phyloP scores from a whole-genome alignment of 305 asterid genomes.

The Solanum chacoense region DNA sequence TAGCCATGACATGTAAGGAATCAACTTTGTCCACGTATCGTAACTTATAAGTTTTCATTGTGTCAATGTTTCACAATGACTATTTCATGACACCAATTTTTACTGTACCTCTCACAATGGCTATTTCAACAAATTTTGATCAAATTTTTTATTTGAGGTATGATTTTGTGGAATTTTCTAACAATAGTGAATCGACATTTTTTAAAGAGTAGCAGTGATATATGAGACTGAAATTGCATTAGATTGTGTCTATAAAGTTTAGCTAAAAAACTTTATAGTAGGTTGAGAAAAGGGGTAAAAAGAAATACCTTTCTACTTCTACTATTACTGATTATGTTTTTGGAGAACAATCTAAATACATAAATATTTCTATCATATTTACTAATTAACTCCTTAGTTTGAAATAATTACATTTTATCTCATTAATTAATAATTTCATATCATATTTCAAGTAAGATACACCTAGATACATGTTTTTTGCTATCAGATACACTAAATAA shows the following conservation, averaged over 20 bases:
- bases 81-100: too few relatives aligned
- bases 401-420: too few relatives aligned
- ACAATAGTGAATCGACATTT: too few relatives aligned
- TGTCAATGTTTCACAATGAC: neutral
- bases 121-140: neutral
- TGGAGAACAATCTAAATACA: neutral
- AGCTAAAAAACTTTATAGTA: neutral
- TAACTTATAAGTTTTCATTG: too few relatives aligned
- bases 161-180: neutral
- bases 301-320: neutral
- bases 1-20: neutral
- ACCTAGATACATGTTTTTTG: neutral
- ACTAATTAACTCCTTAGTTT: too few relatives aligned
- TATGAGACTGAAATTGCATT: neutral
- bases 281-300: neutral
- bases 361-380: too few relatives aligned
- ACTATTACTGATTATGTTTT: neutral
- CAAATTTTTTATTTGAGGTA: neutral
- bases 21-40: neutral
- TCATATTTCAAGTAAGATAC: too few relatives aligned
- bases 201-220: neutral
- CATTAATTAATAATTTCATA: too few relatives aligned
- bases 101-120: neutral
- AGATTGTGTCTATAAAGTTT: neutral
- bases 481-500: too few relatives aligned